Conservation (phyloP, 108 stramenopile genomes). For the Cyclotella distinguenda region DNA sequence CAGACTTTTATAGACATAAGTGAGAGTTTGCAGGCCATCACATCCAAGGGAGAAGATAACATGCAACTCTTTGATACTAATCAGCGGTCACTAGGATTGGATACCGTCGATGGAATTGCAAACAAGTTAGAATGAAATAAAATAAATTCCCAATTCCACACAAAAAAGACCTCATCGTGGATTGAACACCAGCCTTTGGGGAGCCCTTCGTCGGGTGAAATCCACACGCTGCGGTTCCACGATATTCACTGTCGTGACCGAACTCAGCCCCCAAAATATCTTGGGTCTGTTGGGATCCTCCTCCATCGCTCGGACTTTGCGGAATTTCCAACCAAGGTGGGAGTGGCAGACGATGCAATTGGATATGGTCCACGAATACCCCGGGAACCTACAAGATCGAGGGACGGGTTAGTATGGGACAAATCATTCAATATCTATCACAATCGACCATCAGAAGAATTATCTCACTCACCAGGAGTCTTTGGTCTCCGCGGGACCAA, state of each 20-base stretch:
- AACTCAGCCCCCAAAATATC: conserved; percentile 29
- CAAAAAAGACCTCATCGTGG: too few species aligned
- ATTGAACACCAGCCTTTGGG: too few species aligned
- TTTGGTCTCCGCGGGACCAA: conserved; percentile 60
- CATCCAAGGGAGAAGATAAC: too few species aligned
- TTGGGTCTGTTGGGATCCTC: conserved; percentile 7
- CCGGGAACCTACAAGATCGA: conserved; percentile 54
- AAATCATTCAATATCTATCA: background rate
- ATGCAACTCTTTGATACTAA: too few species aligned
- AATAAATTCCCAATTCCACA: too few species aligned
- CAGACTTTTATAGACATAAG: too few species aligned
- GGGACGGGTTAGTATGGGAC: too few species aligned
- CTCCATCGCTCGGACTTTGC: conserved; percentile 13
- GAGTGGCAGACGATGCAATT: conserved; percentile 57
- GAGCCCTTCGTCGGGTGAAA: too few species aligned
- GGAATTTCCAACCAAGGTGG: conserved; percentile 86
- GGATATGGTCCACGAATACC: conserved; percentile 74
- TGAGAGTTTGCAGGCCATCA: too few species aligned
- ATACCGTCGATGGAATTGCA: too few species aligned
- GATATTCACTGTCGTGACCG: conserved; percentile 24
- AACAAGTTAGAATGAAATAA: too few species aligned
- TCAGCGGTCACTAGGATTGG: too few species aligned
- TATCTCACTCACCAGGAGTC: conserved; percentile 43
- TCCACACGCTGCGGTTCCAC: conserved; percentile 8
- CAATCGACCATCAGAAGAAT: background rate